Percentiles rank a stretch among this genome's conserved stretches.
phyloP scores from a whole-genome alignment of 164 flowering plant species.

The Malania oleifera region DNA sequence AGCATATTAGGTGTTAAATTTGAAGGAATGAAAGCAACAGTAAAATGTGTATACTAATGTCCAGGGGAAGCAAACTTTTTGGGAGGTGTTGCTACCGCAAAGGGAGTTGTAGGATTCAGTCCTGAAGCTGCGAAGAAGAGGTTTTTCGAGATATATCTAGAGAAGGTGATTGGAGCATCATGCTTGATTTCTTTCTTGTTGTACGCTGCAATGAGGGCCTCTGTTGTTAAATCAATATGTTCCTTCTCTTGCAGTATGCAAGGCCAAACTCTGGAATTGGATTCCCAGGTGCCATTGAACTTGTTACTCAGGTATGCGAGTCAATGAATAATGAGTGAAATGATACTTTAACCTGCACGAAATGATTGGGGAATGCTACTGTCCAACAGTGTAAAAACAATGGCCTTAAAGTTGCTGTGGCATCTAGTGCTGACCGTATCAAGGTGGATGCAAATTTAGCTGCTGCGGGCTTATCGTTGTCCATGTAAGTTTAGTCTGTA shows the following conservation, averaged over 20 bases:
- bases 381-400: slow-evolving; percentile 67
- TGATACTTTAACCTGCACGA: slow-evolving; percentile 5
- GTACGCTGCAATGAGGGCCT: neutral
- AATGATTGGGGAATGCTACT: slow-evolving; percentile 7
- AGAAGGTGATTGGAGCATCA: slow-evolving; percentile 44
- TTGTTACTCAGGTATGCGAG: slow-evolving; percentile 60
- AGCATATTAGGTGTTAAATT: no score
- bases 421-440: slow-evolving; percentile 97
- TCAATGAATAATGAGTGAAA: neutral
- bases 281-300: slow-evolving; percentile 93
- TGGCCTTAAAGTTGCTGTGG: slow-evolving; percentile 98
- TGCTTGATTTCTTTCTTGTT: neutral
- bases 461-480: slow-evolving; percentile 79
- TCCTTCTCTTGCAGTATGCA: slow-evolving; percentile 63
- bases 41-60: no score
- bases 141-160: slow-evolving; percentile 88
- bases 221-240: neutral
- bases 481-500: slow-evolving; percentile 51
- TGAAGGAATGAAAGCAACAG: no score
- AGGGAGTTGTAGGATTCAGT: slow-evolving; percentile 70
- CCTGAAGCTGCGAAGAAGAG: slow-evolving; percentile 76
- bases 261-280: slow-evolving; percentile 93
- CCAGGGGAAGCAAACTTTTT: slow-evolving; percentile 94
- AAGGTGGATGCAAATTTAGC: slow-evolving; percentile 92
- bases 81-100: slow-evolving; percentile 88